Conservation (phyloP, 176 grass and related monocot species). For the Tillandsia fasciculata region DNA sequence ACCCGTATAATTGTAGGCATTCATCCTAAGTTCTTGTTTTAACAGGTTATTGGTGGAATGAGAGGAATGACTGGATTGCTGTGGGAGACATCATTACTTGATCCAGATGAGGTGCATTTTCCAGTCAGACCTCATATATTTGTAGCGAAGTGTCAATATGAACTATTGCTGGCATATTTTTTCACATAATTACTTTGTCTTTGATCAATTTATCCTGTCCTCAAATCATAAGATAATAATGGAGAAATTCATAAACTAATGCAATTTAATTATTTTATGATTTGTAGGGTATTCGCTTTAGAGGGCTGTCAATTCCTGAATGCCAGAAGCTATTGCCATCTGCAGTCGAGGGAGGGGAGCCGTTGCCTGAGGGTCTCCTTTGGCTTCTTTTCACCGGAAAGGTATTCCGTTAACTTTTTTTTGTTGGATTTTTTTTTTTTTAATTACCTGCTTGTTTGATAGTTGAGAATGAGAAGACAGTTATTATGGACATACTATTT, state of each 20-base stretch:
- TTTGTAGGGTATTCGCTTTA: constrained; percentile 91
- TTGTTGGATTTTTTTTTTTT: not conserved
- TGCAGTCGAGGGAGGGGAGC: constrained; percentile 65
- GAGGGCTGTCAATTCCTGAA: constrained; percentile 92
- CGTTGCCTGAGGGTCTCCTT: constrained; percentile 94
- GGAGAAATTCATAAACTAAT: not conserved
- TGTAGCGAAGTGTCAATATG: not conserved
- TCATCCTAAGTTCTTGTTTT: constrained; percentile 17
- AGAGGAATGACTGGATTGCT: constrained; percentile 95
- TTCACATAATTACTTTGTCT: not conserved
- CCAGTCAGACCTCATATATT: not conserved
- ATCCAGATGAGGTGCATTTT: constrained; percentile 84
- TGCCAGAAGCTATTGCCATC: constrained; percentile 78
- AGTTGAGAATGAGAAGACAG: not conserved
- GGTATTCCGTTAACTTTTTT: constrained; percentile 23
- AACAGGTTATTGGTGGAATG: constrained; percentile 97
- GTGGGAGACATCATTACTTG: constrained; percentile 98
- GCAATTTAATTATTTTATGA: not conserved
- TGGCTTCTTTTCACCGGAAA: constrained; percentile 99
- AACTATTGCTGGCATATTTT: not conserved
- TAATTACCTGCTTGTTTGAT: not conserved
- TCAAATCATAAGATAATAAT: not conserved
- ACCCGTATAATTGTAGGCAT: not conserved
- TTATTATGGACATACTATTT: too few relatives aligned
- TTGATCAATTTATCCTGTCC: not conserved